A percentile compares a stretch with the other conserved stretches of the same genome.
Conservation (phyloP, 2,329 filamentous ascomycete species). For the Fusarium subglutinans region DNA sequence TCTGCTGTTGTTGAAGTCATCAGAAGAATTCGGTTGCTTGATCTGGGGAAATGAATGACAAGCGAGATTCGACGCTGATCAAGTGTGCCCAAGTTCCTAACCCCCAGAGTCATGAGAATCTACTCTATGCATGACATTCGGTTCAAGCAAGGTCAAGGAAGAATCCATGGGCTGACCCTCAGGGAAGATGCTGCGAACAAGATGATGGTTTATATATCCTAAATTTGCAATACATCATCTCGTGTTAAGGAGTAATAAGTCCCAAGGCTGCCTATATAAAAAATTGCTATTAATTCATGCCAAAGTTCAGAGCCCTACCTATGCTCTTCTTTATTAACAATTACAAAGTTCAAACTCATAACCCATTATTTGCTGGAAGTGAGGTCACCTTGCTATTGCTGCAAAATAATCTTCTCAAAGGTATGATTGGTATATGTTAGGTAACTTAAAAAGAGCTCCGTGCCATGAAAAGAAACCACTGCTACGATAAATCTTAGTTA, state of each 20-base stretch:
- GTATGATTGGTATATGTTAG: not conserved
- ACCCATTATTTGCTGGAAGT: not conserved
- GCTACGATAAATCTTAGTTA: not conserved
- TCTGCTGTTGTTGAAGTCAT: not conserved
- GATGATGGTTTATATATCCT: not conserved
- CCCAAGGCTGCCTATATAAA: not conserved
- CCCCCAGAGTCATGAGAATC: not conserved
- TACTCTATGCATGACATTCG: not conserved
- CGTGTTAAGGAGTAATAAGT: not conserved
- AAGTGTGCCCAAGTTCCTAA: not conserved
- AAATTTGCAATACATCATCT: not conserved
- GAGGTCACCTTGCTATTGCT: too few species aligned
- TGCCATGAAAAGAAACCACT: constrained; percentile 8
- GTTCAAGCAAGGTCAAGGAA: constrained; percentile 2
- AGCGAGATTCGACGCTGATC: constrained; percentile 23
- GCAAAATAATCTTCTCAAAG: too few species aligned
- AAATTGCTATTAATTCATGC: not conserved
- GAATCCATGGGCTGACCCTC: not conserved
- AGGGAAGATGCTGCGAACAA: constrained; percentile 2
- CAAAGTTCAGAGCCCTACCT: not conserved
- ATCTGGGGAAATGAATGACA: constrained; percentile 13
- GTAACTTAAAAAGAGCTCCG: not conserved
- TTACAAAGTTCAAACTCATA: not conserved
- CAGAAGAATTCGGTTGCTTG: not conserved
- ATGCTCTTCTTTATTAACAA: not conserved